Evolutionary conservation across 2,329 filamentous ascomycete genomes (phyloP), one percentile per base, ranked within the genome.

Genomic region (Cladosporium sp.): DNA sequence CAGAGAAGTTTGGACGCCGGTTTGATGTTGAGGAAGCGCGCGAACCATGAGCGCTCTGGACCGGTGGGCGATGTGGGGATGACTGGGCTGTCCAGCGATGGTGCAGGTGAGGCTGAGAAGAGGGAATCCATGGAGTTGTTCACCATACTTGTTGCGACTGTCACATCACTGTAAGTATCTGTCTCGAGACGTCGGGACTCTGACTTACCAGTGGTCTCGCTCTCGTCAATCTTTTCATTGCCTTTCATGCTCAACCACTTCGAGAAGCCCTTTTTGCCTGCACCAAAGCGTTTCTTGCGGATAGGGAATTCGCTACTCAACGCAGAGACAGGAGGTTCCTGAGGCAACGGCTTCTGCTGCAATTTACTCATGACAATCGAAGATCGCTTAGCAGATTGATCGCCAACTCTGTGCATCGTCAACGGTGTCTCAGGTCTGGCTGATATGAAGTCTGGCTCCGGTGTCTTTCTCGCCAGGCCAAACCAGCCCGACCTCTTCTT

Each of bases 21-120:
- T 71, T 94, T 96, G 69, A 97, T 87, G 56, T 91, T 85, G 76
- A 97, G 90, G 45, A 97, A 84, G 15, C 90, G 88, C 28, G 90
- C 88, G 54, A 97, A 83, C 92, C 93, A 97, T 65, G 88, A 96
- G 68, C 91, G 86, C 62, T 62, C 76, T 64, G 56, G 70, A 60
- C 57, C 71, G 58, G 52, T 65, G 60, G 47, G 61, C n/a, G 61
- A 54, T 15, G 28, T 84, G 7, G 68, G 58, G 22, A 20, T 17
- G 2, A 15, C 24, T 57, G 65, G 58, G 32, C 57, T 57, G 39
- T 85, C 66, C 83, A 88, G 73, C 80, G 70, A 68, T 62, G 67
- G 70, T 72, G 71, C 59, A 70, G 60, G 74, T 63, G 65, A 73
- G 66, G 56, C 62, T 62, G 61, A 61, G 61, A 67, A 66, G 17